Evolutionary conservation across 1,139 yeast genomes (phyloP).

Genomic region (Geotrichum histeridarum): DNA sequence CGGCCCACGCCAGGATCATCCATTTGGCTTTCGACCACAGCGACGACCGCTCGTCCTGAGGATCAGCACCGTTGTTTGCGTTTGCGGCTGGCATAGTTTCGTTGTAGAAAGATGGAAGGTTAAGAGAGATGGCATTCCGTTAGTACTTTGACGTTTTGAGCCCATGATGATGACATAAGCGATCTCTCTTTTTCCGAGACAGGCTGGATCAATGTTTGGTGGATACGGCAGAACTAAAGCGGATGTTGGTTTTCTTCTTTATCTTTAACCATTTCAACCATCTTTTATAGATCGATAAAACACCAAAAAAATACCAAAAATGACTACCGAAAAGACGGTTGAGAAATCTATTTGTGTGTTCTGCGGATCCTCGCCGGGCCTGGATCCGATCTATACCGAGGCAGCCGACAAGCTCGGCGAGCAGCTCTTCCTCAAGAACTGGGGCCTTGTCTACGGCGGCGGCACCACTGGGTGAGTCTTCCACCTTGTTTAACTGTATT

Average conservation of each 20-base stretch:
- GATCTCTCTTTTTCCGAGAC: background rate
- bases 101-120: too few species aligned
- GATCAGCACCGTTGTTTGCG: conserved; percentile 2
- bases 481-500: background rate
- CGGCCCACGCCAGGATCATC: conserved; percentile 15
- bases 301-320: background rate
- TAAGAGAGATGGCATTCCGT: too few species aligned
- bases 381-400: conserved; percentile 46
- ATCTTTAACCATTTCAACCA: background rate
- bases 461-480: conserved; percentile 53
- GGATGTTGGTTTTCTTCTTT: background rate
- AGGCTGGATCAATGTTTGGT: background rate
- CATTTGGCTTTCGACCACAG: conserved; percentile 13
- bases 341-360: conserved; percentile 66
- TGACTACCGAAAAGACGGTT: conserved; percentile 25
- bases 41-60: conserved; percentile 1
- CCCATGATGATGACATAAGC: background rate
- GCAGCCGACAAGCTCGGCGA: conserved; percentile 58
- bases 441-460: conserved; percentile 88
- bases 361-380: conserved; percentile 81
- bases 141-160: too few species aligned
- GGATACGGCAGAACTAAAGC: background rate
- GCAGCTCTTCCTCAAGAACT: conserved; percentile 51
- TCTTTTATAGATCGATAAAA: too few species aligned
- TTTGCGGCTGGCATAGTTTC: conserved; percentile 5